Conservation (phyloP, 192 early-diverging fungal genomes). For the Chytriomyces confervae region DNA sequence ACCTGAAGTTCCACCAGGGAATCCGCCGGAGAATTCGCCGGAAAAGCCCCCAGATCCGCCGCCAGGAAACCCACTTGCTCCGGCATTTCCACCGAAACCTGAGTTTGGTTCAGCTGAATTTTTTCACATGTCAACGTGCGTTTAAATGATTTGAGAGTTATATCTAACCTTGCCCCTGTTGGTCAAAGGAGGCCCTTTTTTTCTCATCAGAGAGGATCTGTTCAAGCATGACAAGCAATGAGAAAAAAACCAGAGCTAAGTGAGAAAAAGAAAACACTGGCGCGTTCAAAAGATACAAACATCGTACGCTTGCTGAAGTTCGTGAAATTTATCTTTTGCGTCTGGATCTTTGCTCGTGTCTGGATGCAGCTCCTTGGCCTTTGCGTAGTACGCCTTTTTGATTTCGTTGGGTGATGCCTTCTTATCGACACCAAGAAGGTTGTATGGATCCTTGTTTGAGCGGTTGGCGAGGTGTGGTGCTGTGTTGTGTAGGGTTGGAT, state of each 20-base stretch:
- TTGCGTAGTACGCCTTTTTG: constrained; percentile 96
- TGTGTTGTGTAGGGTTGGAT: too few species aligned
- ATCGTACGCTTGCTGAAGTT: constrained; percentile 98
- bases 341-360: constrained; percentile 95
- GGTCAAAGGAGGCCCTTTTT: constrained; percentile 91
- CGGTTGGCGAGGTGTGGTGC: too few species aligned
- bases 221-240: neutral
- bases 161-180: constrained; percentile 73
- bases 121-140: too few species aligned
- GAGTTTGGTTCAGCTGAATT: neutral
- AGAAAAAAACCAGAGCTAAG: constrained; percentile 16
- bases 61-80: constrained; percentile 41
- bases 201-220: constrained; percentile 87
- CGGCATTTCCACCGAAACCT: neutral
- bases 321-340: constrained; percentile 95
- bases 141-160: too few species aligned
- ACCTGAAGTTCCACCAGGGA: constrained; percentile 14
- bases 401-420: constrained; percentile 83
- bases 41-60: constrained; percentile 28
- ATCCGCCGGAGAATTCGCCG: constrained; percentile 32
- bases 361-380: constrained; percentile 97
- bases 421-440: constrained; percentile 82
- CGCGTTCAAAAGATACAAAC: constrained; percentile 25
- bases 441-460: constrained; percentile 74
- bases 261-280: neutral